phyloP scores from a whole-genome alignment of 2,329 filamentous ascomycete species.

The Fusarium scirpi region DNA sequence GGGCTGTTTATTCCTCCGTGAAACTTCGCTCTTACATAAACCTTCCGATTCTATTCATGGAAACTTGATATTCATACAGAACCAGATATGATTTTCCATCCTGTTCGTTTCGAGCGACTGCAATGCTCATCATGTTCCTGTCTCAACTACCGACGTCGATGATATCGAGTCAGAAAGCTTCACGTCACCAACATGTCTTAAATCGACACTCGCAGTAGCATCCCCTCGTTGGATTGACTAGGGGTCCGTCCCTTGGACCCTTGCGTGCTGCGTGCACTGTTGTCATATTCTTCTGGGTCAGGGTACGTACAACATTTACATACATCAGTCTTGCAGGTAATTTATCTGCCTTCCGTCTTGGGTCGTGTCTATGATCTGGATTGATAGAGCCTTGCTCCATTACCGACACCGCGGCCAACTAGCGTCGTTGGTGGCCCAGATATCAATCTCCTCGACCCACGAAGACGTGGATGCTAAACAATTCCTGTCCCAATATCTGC shows the following conservation, averaged over 20 bases:
- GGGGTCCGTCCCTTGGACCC: not conserved
- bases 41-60: conserved; percentile 19
- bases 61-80: not conserved
- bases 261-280: conserved; percentile 1
- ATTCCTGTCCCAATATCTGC: conserved; percentile 40
- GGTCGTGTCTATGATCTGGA: conserved; percentile 25
- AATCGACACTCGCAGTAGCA: not conserved
- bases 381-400: conserved; percentile 22
- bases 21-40: conserved; percentile 30
- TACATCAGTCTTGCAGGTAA: not conserved
- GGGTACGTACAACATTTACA: not conserved
- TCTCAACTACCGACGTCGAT: conserved; percentile 15
- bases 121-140: not conserved
- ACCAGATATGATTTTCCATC: not conserved
- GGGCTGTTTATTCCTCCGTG: conserved; percentile 18
- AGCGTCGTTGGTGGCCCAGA: conserved; percentile 26
- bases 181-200: not conserved
- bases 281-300: not conserved
- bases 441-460: conserved; percentile 23
- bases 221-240: not conserved
- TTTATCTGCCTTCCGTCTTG: conserved; percentile 29
- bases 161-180: conserved; percentile 4
- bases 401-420: conserved; percentile 45
- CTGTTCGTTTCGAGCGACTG: conserved; percentile 1
- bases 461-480: conserved; percentile 37